Percentiles rank a stretch among this genome's conserved stretches.
phyloP scores from a whole-genome alignment of 192 early-diverging fungal species.

The Phlyctochytrium planicorne region DNA sequence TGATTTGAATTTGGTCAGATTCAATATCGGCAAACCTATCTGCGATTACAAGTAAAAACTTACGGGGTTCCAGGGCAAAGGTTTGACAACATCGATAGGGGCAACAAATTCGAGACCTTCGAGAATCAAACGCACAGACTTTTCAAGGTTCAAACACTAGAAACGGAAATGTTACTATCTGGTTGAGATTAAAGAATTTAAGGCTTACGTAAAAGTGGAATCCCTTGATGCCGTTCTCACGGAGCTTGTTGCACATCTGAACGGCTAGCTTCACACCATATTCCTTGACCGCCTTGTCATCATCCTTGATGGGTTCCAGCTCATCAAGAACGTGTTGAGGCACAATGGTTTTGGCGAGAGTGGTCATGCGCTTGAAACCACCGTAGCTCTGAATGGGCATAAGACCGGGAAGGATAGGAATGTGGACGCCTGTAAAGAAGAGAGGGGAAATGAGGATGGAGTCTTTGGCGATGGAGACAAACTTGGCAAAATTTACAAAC shows the following conservation, averaged over 20 bases:
- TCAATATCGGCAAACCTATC: constrained; percentile 9
- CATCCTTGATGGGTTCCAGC: constrained; percentile 96
- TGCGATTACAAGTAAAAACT: constrained; percentile 11
- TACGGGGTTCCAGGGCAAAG: constrained; percentile 81
- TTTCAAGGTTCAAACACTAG: constrained; percentile 81
- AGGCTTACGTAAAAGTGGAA: constrained; percentile 99
- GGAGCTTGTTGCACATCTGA: constrained; percentile 75
- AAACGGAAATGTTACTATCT: too few relatives aligned
- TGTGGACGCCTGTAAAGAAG: constrained; percentile 27
- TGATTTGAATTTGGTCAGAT: too few relatives aligned
- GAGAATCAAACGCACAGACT: constrained; percentile 81
- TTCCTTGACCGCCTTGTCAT: constrained; percentile 95
- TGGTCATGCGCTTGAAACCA: constrained; percentile 90
- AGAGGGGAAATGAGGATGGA: too few relatives aligned
- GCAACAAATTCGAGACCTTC: constrained; percentile 81
- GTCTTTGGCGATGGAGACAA: too few relatives aligned
- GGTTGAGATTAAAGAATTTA: too few relatives aligned
- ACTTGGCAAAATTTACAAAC: constrained; percentile 46
- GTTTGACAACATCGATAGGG: constrained; percentile 64
- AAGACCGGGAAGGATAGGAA: constrained; percentile 87
- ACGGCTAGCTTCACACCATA: constrained; percentile 87
- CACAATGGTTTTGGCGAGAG: constrained; percentile 83
- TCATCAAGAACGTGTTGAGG: constrained; percentile 80
- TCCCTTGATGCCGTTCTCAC: constrained; percentile 66
- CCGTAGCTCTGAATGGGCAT: constrained; percentile 96